Conservation (phyloP, 2,329 filamentous ascomycete species). For the Metarhizium guizhouense region DNA sequence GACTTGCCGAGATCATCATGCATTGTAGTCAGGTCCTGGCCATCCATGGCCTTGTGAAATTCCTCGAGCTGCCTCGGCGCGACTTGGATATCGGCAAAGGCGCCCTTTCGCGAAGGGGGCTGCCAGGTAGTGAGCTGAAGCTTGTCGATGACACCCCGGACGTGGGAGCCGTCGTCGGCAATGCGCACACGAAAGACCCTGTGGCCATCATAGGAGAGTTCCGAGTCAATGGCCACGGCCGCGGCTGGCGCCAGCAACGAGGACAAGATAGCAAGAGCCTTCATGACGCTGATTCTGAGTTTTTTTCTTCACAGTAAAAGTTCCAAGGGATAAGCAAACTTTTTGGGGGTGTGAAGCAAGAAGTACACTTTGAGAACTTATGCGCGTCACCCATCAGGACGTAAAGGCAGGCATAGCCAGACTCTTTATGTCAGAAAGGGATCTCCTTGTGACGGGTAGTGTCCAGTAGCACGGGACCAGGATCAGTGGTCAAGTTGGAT, state of each 20-base stretch:
- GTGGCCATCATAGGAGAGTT: slow-evolving; percentile 32
- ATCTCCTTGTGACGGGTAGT: no score
- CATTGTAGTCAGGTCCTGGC: slow-evolving; percentile 25
- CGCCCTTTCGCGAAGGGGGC: slow-evolving; percentile 20
- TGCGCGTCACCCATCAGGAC: no score
- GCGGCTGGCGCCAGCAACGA: not conserved
- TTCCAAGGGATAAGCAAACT: not conserved
- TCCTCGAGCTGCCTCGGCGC: slow-evolving; percentile 22
- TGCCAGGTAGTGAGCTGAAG: slow-evolving; percentile 29
- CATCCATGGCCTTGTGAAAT: slow-evolving; percentile 22
- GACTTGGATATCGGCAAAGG: slow-evolving; percentile 32
- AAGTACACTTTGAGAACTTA: no score
- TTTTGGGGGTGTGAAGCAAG: no score
- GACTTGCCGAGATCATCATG: slow-evolving; percentile 30
- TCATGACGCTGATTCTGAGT: not conserved
- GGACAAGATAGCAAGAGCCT: not conserved
- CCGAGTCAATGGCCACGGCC: not conserved
- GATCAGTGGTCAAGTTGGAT: no score
- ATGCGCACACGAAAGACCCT: slow-evolving; percentile 33
- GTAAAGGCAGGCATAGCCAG: no score
- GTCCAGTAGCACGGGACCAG: no score
- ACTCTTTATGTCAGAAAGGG: no score
- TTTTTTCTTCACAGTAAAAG: not conserved
- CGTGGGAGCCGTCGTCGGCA: slow-evolving; percentile 17
- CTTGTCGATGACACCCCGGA: slow-evolving; percentile 24